A percentile compares a stretch with the other conserved stretches of the same genome.
Evolutionary conservation across 2,329 filamentous ascomycete genomes (phyloP).

Genomic region (Claviceps sp.): DNA sequence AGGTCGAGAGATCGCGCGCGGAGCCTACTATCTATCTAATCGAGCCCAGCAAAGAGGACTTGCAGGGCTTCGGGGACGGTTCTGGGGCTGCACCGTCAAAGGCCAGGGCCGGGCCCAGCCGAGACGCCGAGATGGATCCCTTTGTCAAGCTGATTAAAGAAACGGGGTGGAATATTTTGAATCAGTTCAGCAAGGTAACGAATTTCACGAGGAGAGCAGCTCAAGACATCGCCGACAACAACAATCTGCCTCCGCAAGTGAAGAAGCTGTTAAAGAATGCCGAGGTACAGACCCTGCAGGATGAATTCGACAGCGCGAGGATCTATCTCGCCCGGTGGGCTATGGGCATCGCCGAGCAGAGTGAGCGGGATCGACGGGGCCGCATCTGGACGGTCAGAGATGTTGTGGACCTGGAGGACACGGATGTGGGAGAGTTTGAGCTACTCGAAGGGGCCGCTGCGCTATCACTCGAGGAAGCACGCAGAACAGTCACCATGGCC

Average conservation of each 20-base stretch:
- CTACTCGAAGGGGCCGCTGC: constrained; percentile 69
- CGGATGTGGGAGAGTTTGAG: constrained; percentile 91
- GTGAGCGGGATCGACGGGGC: constrained; percentile 72
- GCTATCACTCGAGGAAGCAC: constrained; percentile 60
- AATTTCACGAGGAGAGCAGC: constrained; percentile 89
- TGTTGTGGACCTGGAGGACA: constrained; percentile 86
- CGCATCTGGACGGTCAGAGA: constrained; percentile 89
- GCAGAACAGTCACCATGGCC: constrained; percentile 62
- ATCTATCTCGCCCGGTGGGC: constrained; percentile 94
- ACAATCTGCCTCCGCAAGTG: constrained; percentile 79
- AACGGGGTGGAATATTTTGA: constrained; percentile 88
- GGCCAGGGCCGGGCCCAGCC: constrained; percentile 23
- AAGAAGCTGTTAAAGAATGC: constrained; percentile 74
- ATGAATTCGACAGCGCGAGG: constrained; percentile 93
- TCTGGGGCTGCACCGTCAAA: constrained; percentile 29
- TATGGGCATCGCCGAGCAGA: constrained; percentile 97
- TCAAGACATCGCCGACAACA: constrained; percentile 83
- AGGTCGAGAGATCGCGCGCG: constrained; percentile 67
- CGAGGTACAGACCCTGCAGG: constrained; percentile 87
- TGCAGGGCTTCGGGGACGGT: constrained; percentile 61
- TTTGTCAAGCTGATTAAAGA: constrained; percentile 90
- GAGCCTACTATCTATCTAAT: constrained; percentile 88
- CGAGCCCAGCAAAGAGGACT: constrained; percentile 76
- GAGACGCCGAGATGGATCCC: constrained; percentile 76
- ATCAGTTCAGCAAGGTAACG: constrained; percentile 94